phyloP scores from a whole-genome alignment of 1,284 basidiomycete genomes.

The Microbotryomycetes sp. region DNA sequence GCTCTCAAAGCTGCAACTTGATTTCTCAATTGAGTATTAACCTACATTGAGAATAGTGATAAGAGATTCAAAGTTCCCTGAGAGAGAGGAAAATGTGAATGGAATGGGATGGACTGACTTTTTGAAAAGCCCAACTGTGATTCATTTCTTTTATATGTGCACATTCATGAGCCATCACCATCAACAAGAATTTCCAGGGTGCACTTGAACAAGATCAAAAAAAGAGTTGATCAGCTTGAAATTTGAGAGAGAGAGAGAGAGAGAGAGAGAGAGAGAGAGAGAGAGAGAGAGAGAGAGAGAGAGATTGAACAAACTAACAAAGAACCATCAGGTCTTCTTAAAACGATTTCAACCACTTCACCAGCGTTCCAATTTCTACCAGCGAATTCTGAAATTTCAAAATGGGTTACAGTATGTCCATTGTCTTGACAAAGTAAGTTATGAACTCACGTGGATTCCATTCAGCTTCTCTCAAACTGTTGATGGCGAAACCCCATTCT shows the following conservation, averaged over 20 bases:
- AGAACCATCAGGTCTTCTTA: constrained; percentile 40
- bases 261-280: not conserved
- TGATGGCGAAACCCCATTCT: constrained; percentile 16
- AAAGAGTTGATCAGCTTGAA: too few species aligned
- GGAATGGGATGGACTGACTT: not conserved
- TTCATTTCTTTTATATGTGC: constrained; percentile 21
- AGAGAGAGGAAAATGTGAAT: not conserved
- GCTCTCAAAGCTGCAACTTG: constrained; percentile 7
- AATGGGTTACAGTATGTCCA: too few species aligned
- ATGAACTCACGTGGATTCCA: constrained; percentile 15
- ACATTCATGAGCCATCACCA: constrained; percentile 26
- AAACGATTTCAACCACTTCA: constrained; percentile 46
- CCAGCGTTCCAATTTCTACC: constrained; percentile 47
- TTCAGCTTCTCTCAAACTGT: constrained; percentile 23
- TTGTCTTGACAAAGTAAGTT: not conserved
- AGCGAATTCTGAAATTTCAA: constrained; percentile 39
- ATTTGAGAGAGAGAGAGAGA: too few species aligned
- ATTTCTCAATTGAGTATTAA: constrained; percentile 21
- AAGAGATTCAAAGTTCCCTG: too few species aligned
- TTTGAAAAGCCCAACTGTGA: constrained; percentile 10
- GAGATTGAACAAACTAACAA: constrained; percentile 32
- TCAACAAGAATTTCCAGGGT: constrained; percentile 24
- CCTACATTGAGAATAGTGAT: not conserved
- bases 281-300: not conserved
- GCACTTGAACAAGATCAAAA: constrained; percentile 6